These are phyloP conservation scores for Aspergillus sp. DNA, from an alignment of 2,329 filamentous ascomycete species.

Conservation along the genomic window DNA sequence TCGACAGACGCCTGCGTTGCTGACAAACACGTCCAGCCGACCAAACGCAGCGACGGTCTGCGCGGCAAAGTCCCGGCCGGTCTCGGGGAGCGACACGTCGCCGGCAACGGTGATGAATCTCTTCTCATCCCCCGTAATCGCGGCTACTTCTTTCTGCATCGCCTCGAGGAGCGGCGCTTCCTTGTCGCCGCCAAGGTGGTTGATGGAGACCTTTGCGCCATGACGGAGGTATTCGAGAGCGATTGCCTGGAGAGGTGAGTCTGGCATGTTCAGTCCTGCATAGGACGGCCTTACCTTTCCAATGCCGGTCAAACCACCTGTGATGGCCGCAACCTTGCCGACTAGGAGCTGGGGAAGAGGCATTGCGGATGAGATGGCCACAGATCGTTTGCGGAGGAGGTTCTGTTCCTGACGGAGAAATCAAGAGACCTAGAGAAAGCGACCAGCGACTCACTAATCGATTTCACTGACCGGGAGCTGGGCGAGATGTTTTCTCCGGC, in stretches of 20 bases:
- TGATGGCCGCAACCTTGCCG: constrained; percentile 80
- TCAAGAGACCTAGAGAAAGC: neutral
- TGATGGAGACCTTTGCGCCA: constrained; percentile 75
- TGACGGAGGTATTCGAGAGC: constrained; percentile 74
- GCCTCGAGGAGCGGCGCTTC: constrained; percentile 30
- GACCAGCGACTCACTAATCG: too few species aligned
- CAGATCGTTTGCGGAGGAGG: constrained; percentile 22
- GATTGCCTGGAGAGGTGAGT: constrained; percentile 57
- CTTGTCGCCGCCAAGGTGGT: constrained; percentile 61
- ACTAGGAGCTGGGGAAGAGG: constrained; percentile 54
- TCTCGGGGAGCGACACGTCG: constrained; percentile 73
- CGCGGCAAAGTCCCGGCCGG: constrained; percentile 65
- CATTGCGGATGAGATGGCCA: constrained; percentile 18
- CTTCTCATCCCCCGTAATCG: constrained; percentile 25
- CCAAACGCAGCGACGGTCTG: constrained; percentile 57
- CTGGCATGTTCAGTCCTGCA: neutral
- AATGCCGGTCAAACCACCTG: constrained; percentile 82
- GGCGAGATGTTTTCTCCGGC: neutral
- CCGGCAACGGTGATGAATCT: constrained; percentile 67
- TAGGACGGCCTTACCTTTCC: constrained; percentile 51
- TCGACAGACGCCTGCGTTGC: constrained; percentile 83
- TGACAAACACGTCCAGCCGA: constrained; percentile 74
- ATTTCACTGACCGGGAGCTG: neutral
- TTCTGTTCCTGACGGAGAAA: constrained; percentile 18
- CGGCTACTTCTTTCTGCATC: constrained; percentile 28